phyloP scores from a whole-genome alignment of 2,329 filamentous ascomycete species.

The Diaporthe caulivora region DNA sequence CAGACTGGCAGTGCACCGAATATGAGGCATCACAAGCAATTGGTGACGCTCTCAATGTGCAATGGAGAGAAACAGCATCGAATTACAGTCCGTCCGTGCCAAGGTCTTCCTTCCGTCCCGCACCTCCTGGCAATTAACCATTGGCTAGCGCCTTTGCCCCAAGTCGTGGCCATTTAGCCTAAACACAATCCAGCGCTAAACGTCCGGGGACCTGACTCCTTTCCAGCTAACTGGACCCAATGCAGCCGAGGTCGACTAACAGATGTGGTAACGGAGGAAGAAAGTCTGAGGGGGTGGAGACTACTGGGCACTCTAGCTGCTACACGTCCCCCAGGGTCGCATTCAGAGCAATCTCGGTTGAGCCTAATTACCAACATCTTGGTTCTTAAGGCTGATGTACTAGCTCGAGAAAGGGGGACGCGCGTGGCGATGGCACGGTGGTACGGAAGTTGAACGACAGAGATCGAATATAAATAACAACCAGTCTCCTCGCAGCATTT shows the following conservation, averaged over 20 bases:
- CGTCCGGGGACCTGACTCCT: slow-evolving; percentile 7
- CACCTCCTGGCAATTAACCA: slow-evolving; percentile 17
- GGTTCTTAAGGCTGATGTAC: slow-evolving; percentile 21
- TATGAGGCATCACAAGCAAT: not conserved
- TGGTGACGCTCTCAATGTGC: not conserved
- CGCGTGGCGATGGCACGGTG: slow-evolving; percentile 20
- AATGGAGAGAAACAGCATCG: not conserved
- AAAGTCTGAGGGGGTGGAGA: not conserved
- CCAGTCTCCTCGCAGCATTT: slow-evolving; percentile 11
- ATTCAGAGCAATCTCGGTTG: slow-evolving; percentile 27
- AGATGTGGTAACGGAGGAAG: not conserved
- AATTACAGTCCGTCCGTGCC: not conserved
- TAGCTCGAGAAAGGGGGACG: slow-evolving; percentile 1
- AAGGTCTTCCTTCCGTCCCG: slow-evolving; percentile 16
- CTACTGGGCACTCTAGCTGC: slow-evolving; percentile 21
- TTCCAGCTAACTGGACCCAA: not conserved
- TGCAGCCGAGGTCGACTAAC: not conserved
- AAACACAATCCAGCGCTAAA: slow-evolving; percentile 22
- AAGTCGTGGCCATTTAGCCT: slow-evolving; percentile 25
- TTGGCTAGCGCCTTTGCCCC: slow-evolving; percentile 18
- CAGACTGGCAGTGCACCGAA: not conserved
- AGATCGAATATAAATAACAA: slow-evolving; percentile 8
- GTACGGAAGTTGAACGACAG: slow-evolving; percentile 10
- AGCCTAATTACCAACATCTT: slow-evolving; percentile 29
- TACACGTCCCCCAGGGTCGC: slow-evolving; percentile 9